Evolutionary conservation across 2,329 filamentous ascomycete species (phyloP).

Genomic region (Penicillium sp.): DNA sequence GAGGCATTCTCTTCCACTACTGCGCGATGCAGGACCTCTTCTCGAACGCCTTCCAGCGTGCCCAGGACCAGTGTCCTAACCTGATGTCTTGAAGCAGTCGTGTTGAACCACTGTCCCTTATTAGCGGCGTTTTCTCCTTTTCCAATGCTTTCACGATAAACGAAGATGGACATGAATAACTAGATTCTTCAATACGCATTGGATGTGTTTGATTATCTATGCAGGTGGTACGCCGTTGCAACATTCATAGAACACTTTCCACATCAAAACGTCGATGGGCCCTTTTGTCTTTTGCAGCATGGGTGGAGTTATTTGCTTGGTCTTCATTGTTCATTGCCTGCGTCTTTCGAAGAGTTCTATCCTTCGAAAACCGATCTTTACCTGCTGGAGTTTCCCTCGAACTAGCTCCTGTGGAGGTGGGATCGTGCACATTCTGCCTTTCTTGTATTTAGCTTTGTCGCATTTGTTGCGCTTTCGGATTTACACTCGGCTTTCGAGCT

Average conservation of each 20-base stretch:
- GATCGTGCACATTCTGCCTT: constrained; percentile 12
- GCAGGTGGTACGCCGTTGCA: neutral
- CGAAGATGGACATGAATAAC: constrained; percentile 3
- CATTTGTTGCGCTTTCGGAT: constrained; percentile 5
- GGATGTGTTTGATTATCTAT: neutral
- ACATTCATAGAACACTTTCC: constrained; percentile 13
- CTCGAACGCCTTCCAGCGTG: constrained; percentile 72
- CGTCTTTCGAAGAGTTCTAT: neutral
- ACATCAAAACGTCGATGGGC: constrained; percentile 2
- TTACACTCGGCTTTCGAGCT: neutral
- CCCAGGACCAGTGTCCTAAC: constrained; percentile 54
- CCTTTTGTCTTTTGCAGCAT: constrained; percentile 23
- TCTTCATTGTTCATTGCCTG: constrained; percentile 10
- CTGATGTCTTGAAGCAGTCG: constrained; percentile 26
- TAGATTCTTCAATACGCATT: neutral
- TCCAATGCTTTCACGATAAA: constrained; percentile 16
- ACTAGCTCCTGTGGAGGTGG: neutral
- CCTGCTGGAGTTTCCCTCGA: neutral
- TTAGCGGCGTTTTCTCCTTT: constrained; percentile 5
- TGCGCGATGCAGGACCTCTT: constrained; percentile 96
- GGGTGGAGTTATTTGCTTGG: constrained; percentile 22
- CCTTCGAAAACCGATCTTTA: neutral
- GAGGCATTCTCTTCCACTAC: constrained; percentile 97
- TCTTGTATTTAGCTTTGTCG: constrained; percentile 22
- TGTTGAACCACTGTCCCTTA: neutral